phyloP scores from a whole-genome alignment of 257 asterid species.

The Solanum piurae region DNA sequence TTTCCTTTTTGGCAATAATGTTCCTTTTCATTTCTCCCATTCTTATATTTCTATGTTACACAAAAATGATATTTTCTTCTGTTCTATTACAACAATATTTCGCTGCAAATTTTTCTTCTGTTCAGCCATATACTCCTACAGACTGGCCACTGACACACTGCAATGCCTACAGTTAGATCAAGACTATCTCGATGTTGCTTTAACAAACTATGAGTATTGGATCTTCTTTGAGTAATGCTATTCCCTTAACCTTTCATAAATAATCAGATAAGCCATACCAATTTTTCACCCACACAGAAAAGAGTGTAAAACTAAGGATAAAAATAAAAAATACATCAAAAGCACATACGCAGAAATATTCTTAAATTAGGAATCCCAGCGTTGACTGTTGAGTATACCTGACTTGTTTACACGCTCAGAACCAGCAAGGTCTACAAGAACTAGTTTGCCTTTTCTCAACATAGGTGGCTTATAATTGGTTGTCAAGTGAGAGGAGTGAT shows the following conservation, averaged over 20 bases:
- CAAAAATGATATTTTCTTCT: neutral
- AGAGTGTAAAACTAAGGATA: neutral
- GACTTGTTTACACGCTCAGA: slow-evolving; percentile 96
- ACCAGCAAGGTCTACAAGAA: slow-evolving; percentile 99
- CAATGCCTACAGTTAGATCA: neutral
- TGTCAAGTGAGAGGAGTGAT: slow-evolving; percentile 38
- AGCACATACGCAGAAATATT: neutral
- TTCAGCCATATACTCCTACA: neutral
- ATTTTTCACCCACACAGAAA: neutral
- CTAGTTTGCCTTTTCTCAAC: slow-evolving; percentile 82
- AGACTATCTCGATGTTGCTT: neutral
- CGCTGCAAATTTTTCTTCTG: neutral
- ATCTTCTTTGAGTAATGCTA: neutral
- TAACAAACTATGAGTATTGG: neutral
- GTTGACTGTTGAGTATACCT: slow-evolving; percentile 36
- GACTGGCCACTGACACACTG: neutral
- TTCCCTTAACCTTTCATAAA: neutral
- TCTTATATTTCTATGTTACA: neutral
- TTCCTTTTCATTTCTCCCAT: neutral
- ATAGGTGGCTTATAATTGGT: slow-evolving; percentile 69
- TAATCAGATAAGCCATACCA: neutral
- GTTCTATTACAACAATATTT: neutral
- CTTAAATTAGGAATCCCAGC: neutral
- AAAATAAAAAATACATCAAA: neutral
- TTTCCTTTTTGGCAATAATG: neutral